Percentiles rank a stretch among this genome's conserved stretches.
Conservation (phyloP, 2,329 filamentous ascomycete species). For the Colletotrichum paranaense region DNA sequence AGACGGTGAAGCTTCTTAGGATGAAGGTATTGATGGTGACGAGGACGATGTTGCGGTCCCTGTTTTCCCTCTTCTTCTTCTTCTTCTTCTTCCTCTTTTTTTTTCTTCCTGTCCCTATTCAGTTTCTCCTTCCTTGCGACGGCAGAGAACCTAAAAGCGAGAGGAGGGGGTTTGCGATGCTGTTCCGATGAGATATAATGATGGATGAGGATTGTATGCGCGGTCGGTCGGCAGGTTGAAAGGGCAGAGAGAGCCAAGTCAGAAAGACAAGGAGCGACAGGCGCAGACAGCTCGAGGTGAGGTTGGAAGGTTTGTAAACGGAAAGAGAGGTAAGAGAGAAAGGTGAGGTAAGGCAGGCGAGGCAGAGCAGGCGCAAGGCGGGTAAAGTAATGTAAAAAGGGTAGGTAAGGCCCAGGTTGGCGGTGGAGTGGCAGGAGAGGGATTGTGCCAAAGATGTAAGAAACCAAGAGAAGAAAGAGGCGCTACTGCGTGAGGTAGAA, state of each 20-base stretch:
- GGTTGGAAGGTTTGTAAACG: not conserved
- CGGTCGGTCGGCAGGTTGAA: slow-evolving; percentile 15
- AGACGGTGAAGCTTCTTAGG: not conserved
- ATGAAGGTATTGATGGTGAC: not conserved
- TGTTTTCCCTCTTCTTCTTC: not conserved
- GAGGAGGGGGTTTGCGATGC: not conserved
- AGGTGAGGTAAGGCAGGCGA: slow-evolving; percentile 8
- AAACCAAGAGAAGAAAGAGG: slow-evolving; percentile 25
- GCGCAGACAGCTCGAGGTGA: not conserved
- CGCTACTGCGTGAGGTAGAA: slow-evolving; percentile 13
- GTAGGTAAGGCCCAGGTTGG: slow-evolving; percentile 8
- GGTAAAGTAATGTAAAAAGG: slow-evolving; percentile 34
- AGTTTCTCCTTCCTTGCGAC: not conserved
- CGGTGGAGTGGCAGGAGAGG: slow-evolving; percentile 23
- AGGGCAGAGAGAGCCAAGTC: not conserved
- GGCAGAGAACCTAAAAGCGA: not conserved
- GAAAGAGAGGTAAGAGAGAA: slow-evolving; percentile 7
- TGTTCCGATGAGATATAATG: not conserved
- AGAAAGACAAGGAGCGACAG: not conserved
- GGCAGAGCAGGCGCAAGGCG: slow-evolving; percentile 25
- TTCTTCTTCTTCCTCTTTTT: not conserved
- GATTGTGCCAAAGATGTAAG: slow-evolving; percentile 34
- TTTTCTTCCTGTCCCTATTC: not conserved
- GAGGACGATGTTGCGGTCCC: not conserved
- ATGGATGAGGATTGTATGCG: not conserved